These are phyloP conservation scores for Heimioporus sp. DNA, from an alignment of 768 basidiomycete genomes.

Conservation along the genomic window DNA sequence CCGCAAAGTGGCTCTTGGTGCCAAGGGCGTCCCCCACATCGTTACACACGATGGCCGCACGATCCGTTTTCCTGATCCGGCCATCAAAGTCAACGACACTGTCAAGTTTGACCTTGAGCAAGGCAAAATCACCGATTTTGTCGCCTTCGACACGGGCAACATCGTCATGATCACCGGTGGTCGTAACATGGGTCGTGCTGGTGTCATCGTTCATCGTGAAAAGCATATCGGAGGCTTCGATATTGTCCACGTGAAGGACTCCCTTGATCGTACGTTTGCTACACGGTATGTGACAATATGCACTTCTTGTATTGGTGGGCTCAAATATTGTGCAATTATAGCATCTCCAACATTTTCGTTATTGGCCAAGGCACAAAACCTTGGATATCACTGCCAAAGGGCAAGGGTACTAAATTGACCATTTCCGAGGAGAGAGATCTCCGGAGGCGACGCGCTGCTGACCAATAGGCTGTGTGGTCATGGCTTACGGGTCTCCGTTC, in stretches of 20 bases:
- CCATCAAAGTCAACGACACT: constrained; percentile 94
- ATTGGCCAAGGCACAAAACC: constrained; percentile 95
- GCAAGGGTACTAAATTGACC: constrained; percentile 96
- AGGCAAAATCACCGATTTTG: constrained; percentile 87
- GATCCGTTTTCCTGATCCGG: constrained; percentile 98
- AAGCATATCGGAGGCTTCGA: constrained; percentile 98
- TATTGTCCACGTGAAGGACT: constrained; percentile 97
- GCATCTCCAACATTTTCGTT: constrained; percentile 96
- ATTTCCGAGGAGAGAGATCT: constrained; percentile 96
- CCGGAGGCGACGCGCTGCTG: constrained; percentile 79
- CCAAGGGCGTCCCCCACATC: constrained; percentile 92
- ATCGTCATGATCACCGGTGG: constrained; percentile 98
- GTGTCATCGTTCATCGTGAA: constrained; percentile 94
- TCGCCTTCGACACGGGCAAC: constrained; percentile 97
- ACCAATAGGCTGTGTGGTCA: constrained; percentile 46
- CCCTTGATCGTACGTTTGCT: constrained; percentile 92
- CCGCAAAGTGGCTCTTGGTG: constrained; percentile 85
- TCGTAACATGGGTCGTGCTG: constrained; percentile 98
- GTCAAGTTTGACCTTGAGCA: constrained; percentile 96
- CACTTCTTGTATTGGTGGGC: neutral
- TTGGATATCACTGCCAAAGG: constrained; percentile 95
- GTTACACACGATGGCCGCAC: constrained; percentile 99
- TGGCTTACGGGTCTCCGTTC: constrained; percentile 1
- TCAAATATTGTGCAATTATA: constrained; percentile 28
- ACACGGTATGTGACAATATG: constrained; percentile 68